These are phyloP conservation scores for Pichia sp. DNA, from an alignment of 1,139 yeast species.

Conservation along the genomic window DNA sequence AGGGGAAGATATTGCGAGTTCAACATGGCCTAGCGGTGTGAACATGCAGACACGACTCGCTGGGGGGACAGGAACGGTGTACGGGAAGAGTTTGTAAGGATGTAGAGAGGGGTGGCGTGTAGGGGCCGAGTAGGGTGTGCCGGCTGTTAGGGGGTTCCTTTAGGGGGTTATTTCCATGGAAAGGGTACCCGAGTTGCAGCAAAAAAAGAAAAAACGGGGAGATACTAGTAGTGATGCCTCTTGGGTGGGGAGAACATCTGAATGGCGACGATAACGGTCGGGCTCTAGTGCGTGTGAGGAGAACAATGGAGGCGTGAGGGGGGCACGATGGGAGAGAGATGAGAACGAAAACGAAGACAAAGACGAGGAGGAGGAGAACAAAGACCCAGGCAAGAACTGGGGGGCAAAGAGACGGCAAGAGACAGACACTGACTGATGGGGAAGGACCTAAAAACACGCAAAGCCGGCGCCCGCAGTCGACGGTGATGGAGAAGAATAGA, in stretches of 20 bases:
- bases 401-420: too few species aligned
- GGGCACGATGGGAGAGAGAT: too few species aligned
- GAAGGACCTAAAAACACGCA: neutral
- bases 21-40: neutral
- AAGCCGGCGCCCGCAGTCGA: neutral
- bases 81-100: too few species aligned
- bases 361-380: too few species aligned
- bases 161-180: neutral
- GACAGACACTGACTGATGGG: too few species aligned
- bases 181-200: neutral
- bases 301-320: neutral
- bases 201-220: neutral
- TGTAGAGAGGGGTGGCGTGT: too few species aligned
- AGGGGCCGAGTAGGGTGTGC: too few species aligned
- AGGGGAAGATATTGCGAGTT: neutral
- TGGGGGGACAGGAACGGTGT: too few species aligned
- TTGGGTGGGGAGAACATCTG: neutral
- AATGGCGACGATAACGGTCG: neutral
- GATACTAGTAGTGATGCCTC: neutral
- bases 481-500: neutral
- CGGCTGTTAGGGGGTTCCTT: too few species aligned
- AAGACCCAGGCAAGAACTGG: too few species aligned
- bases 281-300: neutral
- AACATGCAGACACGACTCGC: neutral
- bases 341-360: too few species aligned